Evolutionary conservation across 495 filamentous ascomycete species (phyloP), one percentile per base, ranked within the genome.

Genomic region (Neurospora hispaniola): DNA sequence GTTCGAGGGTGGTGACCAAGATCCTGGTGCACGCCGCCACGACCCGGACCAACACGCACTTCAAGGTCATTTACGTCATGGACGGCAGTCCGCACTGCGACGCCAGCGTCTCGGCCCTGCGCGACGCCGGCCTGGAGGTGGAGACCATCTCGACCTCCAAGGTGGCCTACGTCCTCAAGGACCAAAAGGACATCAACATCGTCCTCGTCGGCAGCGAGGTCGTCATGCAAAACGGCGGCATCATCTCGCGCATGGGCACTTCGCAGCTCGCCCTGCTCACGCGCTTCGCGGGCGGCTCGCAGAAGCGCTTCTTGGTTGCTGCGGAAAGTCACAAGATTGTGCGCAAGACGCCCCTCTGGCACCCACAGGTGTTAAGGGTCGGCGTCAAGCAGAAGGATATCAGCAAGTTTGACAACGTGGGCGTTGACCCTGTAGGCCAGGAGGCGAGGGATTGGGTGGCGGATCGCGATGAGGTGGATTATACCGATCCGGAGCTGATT

Each of bases 181-280:
- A 75, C 73, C 62, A 75, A 11, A 91, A 91, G 80, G 87, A 90
- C 77, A 89, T 93, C 11, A 88, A 91, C 77, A 87, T 94, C 76
- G 90, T 95, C 0, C 90, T 99, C 69, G 92, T 96, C 16, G 96
- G 96, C 69, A 93, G 94, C n/a, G 96, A 99, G 76, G 94, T 92
- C 68, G 93, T 98, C 23, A 92, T 96, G 48, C 93, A 96, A 76
- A 96, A 98, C 80, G 96, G 96, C 20, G 94, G 95, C 38, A 90
- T 98, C 72, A 92, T 99, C 74, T 94, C 90, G 48, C 84, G 94
- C 69, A 87, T 98, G 85, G 96, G 96, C 31, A 98, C 96, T 7
- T 94, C 92, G 75, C 96, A 98, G 83, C 89, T 98, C 70, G 94
- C 93, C 1, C 82, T 92, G 69, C 84, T 97, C 69, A 93, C 93